A percentile compares a stretch with the other conserved stretches of the same genome.
Conservation (phyloP, 2,329 filamentous ascomycete species). For the Nectriaceae sp. region DNA sequence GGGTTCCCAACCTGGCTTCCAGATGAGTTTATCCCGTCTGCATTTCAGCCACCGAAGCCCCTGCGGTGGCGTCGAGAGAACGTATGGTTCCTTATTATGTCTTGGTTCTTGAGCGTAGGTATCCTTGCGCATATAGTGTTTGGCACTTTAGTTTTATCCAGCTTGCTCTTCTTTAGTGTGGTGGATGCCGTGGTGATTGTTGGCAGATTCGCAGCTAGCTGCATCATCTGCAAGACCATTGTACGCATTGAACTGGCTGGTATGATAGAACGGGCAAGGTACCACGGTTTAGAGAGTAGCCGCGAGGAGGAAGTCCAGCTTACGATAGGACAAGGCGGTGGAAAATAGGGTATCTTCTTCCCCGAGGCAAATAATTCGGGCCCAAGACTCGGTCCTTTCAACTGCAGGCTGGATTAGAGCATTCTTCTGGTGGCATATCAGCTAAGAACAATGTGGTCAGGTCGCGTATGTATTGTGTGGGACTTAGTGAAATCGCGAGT, state of each 20-base stretch:
- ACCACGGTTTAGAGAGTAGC: neutral
- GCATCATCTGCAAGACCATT: slow-evolving; percentile 2
- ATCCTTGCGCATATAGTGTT: slow-evolving; percentile 24
- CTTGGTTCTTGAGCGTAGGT: slow-evolving; percentile 20
- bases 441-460: too few relatives aligned
- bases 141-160: slow-evolving; percentile 27
- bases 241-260: slow-evolving; percentile 6
- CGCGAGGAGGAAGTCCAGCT: slow-evolving; percentile 2
- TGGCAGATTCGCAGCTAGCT: slow-evolving; percentile 4
- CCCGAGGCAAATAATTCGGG: too few relatives aligned
- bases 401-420: too few relatives aligned
- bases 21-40: slow-evolving; percentile 19
- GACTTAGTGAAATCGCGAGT: too few relatives aligned
- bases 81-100: slow-evolving; percentile 16
- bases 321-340: neutral
- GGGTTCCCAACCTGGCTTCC: slow-evolving; percentile 14
- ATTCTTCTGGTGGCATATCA: too few relatives aligned
- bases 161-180: slow-evolving; percentile 23
- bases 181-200: slow-evolving; percentile 7
- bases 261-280: slow-evolving; percentile 1
- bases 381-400: too few relatives aligned
- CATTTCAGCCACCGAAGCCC: slow-evolving; percentile 18
- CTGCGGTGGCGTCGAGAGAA: slow-evolving; percentile 13
- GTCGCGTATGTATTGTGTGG: too few relatives aligned
- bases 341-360: neutral